Evolutionary conservation across 768 basidiomycete species (phyloP).

Genomic region (Tephrocybe sp.): DNA sequence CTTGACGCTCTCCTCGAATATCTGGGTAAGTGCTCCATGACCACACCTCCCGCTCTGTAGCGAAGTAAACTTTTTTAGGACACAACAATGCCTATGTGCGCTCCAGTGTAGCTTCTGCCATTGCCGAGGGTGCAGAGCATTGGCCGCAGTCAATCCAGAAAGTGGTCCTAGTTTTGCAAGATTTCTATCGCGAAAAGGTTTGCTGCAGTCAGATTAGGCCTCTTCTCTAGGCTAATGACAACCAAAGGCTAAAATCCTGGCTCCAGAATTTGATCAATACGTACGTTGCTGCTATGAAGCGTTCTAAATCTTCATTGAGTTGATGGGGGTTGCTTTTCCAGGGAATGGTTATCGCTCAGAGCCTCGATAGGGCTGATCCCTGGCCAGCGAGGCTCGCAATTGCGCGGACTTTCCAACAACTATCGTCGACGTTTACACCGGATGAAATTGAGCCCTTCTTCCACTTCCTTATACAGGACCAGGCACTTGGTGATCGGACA

Average conservation of each 20-base stretch:
- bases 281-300: conserved; percentile 45
- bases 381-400: conserved; percentile 82
- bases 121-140: conserved; percentile 75
- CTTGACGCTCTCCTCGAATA: conserved; percentile 58
- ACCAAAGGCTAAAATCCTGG: conserved; percentile 74
- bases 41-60: not conserved
- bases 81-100: conserved; percentile 85
- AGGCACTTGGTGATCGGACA: conserved; percentile 84
- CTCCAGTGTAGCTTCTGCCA: conserved; percentile 63
- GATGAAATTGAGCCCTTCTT: conserved; percentile 73
- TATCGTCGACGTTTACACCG: conserved; percentile 66
- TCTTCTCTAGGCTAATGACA: conserved; percentile 1
- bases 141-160: conserved; percentile 58
- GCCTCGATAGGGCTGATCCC: conserved; percentile 85
- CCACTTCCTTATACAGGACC: conserved; percentile 79
- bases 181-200: conserved; percentile 84
- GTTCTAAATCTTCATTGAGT: not conserved
- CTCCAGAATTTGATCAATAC: conserved; percentile 92
- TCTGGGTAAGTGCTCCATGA: conserved; percentile 54
- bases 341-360: conserved; percentile 93
- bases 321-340: conserved; percentile 28
- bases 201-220: not conserved
- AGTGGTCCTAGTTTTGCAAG: conserved; percentile 57
- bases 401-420: conserved; percentile 61
- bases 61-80: conserved; percentile 37